Evolutionary conservation across 371 early-diverging fungal genomes (phyloP), one percentile per base, ranked within the genome.

Genomic region (Lichtheimia corymbifera): DNA sequence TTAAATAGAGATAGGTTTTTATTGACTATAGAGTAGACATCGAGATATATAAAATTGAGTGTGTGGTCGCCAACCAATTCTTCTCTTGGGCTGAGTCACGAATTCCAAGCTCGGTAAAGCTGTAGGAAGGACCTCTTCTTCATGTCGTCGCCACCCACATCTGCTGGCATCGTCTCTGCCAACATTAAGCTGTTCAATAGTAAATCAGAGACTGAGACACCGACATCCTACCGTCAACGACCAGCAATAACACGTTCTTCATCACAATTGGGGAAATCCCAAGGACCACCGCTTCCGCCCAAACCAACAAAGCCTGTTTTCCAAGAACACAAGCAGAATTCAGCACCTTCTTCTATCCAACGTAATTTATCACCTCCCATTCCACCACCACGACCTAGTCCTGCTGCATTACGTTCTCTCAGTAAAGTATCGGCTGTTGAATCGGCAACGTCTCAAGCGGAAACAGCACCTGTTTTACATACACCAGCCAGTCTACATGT

Each of bases 111-210:
- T 35, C 35, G 35, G 35, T 35, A 35, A 35, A 35, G 35, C 35
- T 35, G 35, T 11, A 35, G 35, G 35, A 5, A 35, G 35, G 35
- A 35, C 35, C 35, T 35, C 35, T 28, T 28, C 28, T 35, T 35
- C 47, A 62, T 62, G 62, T 62, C 62, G 35, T 63, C 67, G 49
- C 45, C 65, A 42, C 60, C 67, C 40, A 27, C 65, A 20, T 57
- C 63, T 50, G 59, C 67, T 28, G 61, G 67, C 45, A 67, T 67
- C 41, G 67, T 67, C n/a, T 67, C 67, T 55, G 67, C 67, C 55
- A 67, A 67, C 43, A 67, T 67, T 58, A 62, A 63, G 27, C 56
- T 67, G 24, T 67, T 67, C 53, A 67, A 67, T 35, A 67, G 63
- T 44, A 67, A 62, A 53, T 58, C 63, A 14, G 59, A 61, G 15